Evolutionary conservation across 1,139 yeast species (phyloP), one percentile per base, ranked within the genome.

Genomic region (Taiozyma onychis): DNA sequence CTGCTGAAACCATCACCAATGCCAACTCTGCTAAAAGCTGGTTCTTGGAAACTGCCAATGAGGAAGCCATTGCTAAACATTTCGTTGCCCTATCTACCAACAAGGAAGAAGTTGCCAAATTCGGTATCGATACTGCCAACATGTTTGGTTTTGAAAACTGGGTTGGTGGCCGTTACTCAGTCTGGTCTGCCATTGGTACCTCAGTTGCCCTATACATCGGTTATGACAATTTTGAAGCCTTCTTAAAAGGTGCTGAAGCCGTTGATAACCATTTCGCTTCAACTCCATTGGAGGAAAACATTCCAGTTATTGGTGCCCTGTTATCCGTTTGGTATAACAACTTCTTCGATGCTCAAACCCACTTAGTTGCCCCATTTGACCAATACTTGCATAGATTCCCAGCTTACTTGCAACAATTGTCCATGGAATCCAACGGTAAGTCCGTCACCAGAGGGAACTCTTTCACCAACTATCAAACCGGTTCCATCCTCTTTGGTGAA

Each of bases 111-210:
- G 99, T 93, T 56, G 78, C 84, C 63, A 87, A 88, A 74, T 93
- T 93, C 66, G 99, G 99, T 66, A 93, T 93, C 62, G 98, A 93
- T 76, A 83, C 97, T 69, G 86, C 84, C 72, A 93, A 93, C 78
- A 93, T 93, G 99, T 93, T 93, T 74, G 98, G 96, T 54, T 93
- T 93, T 66, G 97, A 90, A 72, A 85, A 77, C 76, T 93, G 99
- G 99, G 99, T 93, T 57, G 99, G 99, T 66, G 99, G 99, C 66
- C 86, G 99, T 74, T 93, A 93, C 83, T 91, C 98, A 27, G 99
- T 93, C 54, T 93, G 99, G 99, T 88, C 97, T 44, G 95, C 99
- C 59, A 93, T 93, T 71, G 99, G 99, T 56, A 82, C 93, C 64
- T 88, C 97, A 37, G 93, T 93, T 57, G 96, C 96, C 63, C 75